phyloP scores from a whole-genome alignment of 2,329 filamentous ascomycete genomes.

The Pyrenophora graminea region DNA sequence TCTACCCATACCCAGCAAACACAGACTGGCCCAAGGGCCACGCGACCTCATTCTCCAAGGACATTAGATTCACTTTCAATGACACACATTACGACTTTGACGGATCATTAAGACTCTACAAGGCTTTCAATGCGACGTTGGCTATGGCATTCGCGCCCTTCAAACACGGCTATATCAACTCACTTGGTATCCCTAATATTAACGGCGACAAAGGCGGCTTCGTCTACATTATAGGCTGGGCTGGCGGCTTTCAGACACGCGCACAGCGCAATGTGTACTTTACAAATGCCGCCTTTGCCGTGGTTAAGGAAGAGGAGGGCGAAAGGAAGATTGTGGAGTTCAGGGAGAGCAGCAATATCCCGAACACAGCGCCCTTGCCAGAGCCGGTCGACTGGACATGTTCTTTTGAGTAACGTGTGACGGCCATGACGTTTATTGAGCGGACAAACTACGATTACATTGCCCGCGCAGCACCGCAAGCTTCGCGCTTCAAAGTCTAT shows the following conservation, averaged over 20 bases:
- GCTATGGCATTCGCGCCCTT: slow-evolving; percentile 34
- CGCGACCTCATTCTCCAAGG: slow-evolving; percentile 28
- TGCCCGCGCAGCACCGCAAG: neutral
- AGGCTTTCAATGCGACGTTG: slow-evolving; percentile 34
- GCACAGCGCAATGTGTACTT: slow-evolving; percentile 33
- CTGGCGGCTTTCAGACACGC: slow-evolving; percentile 30
- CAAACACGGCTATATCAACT: slow-evolving; percentile 36
- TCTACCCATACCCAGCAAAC: slow-evolving; percentile 41
- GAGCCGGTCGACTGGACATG: slow-evolving; percentile 30
- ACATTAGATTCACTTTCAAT: slow-evolving; percentile 40
- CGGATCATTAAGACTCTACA: slow-evolving; percentile 33
- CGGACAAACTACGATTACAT: neutral
- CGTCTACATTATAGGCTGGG: slow-evolving; percentile 41
- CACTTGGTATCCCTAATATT: slow-evolving; percentile 33
- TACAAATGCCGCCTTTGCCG: slow-evolving; percentile 38
- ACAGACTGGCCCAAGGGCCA: slow-evolving; percentile 33
- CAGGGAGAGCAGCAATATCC: slow-evolving; percentile 39
- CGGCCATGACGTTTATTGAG: neutral
- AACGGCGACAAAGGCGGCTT: slow-evolving; percentile 41
- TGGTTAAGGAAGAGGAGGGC: slow-evolving; percentile 30
- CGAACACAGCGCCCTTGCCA: slow-evolving; percentile 32
- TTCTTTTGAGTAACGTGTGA: slow-evolving; percentile 15
- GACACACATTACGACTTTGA: slow-evolving; percentile 38
- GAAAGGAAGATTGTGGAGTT: slow-evolving; percentile 39
- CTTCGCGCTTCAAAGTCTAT: neutral